These are phyloP conservation scores for Fusarium succisae DNA, from an alignment of 2,329 filamentous ascomycete species.

Conservation along the genomic window DNA sequence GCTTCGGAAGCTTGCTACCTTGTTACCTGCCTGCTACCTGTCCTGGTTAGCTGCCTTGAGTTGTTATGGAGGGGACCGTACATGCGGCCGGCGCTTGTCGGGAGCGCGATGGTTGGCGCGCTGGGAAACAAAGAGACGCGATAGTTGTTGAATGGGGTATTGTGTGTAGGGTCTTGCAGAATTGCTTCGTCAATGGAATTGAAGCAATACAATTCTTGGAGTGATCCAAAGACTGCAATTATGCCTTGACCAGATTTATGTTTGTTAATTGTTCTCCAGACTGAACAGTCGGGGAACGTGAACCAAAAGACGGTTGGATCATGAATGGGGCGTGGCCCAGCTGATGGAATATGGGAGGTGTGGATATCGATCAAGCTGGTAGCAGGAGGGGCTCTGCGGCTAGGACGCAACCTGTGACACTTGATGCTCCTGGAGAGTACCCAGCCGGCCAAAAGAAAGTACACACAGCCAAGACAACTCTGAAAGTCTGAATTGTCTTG, in stretches of 20 bases:
- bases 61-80: slow-evolving; percentile 32
- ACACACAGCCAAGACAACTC: background rate
- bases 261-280: background rate
- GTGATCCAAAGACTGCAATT: background rate
- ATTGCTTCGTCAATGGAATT: background rate
- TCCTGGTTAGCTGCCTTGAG: slow-evolving; percentile 8
- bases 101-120: slow-evolving; percentile 40
- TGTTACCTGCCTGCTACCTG: slow-evolving; percentile 8
- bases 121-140: slow-evolving; percentile 35
- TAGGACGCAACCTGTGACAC: slow-evolving; percentile 37
- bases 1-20: slow-evolving; percentile 14
- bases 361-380: slow-evolving; percentile 24
- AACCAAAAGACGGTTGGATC: slow-evolving; percentile 14
- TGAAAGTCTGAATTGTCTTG: slow-evolving; percentile 5
- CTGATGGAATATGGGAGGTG: slow-evolving; percentile 25
- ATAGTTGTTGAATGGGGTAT: background rate
- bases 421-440: slow-evolving; percentile 7
- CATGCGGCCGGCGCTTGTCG: slow-evolving; percentile 43
- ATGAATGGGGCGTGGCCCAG: slow-evolving; percentile 25
- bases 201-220: background rate
- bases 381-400: slow-evolving; percentile 35
- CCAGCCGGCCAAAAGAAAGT: background rate
- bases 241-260: background rate
- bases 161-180: background rate
- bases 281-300: slow-evolving; percentile 2